These are phyloP conservation scores for Coemansia sp. DNA, from an alignment of 192 early-diverging fungal species.

Conservation along the genomic window DNA sequence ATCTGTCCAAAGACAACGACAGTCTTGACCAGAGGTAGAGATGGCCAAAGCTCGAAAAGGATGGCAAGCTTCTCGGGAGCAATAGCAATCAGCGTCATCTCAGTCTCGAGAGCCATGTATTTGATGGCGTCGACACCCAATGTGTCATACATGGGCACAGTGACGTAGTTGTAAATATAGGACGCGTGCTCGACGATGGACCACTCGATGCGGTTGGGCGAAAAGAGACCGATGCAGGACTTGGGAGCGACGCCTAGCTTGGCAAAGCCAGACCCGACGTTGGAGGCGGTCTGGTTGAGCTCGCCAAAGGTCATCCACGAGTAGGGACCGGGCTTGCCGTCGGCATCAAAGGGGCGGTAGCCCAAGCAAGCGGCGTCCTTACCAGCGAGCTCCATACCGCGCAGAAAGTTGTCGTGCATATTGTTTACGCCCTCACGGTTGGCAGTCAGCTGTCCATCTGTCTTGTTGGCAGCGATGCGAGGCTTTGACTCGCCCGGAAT, in stretches of 20 bases:
- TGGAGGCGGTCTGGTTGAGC: constrained; percentile 60
- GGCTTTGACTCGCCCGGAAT: constrained; percentile 50
- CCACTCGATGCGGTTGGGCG: constrained; percentile 63
- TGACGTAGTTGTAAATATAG: constrained; percentile 70
- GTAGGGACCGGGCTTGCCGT: constrained; percentile 70
- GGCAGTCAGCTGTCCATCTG: constrained; percentile 27
- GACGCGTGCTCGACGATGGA: constrained; percentile 43
- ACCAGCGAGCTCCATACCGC: constrained; percentile 43
- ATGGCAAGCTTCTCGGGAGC: constrained; percentile 63
- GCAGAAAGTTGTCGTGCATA: constrained; percentile 53
- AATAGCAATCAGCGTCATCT: constrained; percentile 70
- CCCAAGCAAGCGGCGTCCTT: constrained; percentile 39
- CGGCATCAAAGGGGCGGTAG: constrained; percentile 30
- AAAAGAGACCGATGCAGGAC: constrained; percentile 67
- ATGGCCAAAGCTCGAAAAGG: constrained; percentile 44
- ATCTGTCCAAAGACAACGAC: constrained; percentile 60
- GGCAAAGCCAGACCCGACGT: constrained; percentile 75
- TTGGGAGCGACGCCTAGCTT: constrained; percentile 71
- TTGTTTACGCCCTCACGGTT: constrained; percentile 49
- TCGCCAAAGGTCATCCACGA: constrained; percentile 78
- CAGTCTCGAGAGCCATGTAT: constrained; percentile 87
- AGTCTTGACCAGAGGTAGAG: constrained; percentile 58
- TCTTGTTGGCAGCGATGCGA: constrained; percentile 33
- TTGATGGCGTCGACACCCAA: constrained; percentile 81
- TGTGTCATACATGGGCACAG: constrained; percentile 85